Base-by-base conservation (phyloP, 352 stramenopile genomes). In the Phytophthora nicotianae region DNA sequence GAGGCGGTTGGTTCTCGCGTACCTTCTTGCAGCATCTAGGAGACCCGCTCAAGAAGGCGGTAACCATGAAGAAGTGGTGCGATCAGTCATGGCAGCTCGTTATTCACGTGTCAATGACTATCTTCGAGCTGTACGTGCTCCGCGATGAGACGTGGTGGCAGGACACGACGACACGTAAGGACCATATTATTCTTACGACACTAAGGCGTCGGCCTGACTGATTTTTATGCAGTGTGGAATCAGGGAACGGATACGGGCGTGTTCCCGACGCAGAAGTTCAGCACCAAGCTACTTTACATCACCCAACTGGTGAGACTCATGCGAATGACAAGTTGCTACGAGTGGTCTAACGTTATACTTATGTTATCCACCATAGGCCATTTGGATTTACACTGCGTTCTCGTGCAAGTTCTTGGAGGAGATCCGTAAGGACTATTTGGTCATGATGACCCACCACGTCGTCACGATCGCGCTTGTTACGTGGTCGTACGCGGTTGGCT, bases 371-470 rank as follows among this genome's bases (percentile, higher is more conserved):
- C 29, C 24, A 11, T 29, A 94, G 86, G 86, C 84, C 14, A 93
- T 96, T 59, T 96, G 84, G 82, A 91, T 95, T 58, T 95, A 92
- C 71, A 95, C 86, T 17, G 88, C 84, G 21, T 96, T 96, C 56
- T 93, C 83, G 58, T 95, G 86, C 69, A 93, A 94, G 56, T 96
- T 91, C 59, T 58, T 96, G 24, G 88, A 96, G 63, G 86, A 93
- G 61, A 87, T 93, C 47, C 84, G 86, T 48, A 95, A 95, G 70
- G 88, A 96, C 53, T 95, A 95, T 70, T 63, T 95, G 43, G 86
- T 95, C 21, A 96, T 96, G 87, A 96, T 96, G 87, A 86, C 86
- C 2, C 88, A 96, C 70, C 88, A 96, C 63, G 79, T 93, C 24
- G 83, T 95, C 35, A 96, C 88, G 2, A 93, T 96, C 46, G 80